Evolutionary conservation across 2,329 filamentous ascomycete genomes (phyloP), one percentile per base, ranked within the genome.

Genomic region (Fusarium pseudograminearum): DNA sequence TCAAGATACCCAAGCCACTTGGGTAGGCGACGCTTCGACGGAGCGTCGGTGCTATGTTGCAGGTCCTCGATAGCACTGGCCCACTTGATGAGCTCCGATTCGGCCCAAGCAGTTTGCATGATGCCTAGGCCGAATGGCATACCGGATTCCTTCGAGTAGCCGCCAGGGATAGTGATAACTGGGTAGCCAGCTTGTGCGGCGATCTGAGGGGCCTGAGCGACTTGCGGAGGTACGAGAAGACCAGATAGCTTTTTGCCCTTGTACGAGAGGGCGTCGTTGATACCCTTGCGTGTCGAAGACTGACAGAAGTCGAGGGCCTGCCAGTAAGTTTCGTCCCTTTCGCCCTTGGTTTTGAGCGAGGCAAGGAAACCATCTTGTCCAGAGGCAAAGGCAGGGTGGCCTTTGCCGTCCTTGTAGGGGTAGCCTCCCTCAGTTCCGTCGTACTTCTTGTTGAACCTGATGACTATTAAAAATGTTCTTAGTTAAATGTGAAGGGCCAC

Each of bases 111-210:
- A 2, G 88, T 90, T 54, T 88, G 81, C 77, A 83, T 78, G 77
- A 91, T 80, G 0, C 83, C 87, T 28, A 91, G 76, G 2, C 88
- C 88, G 66, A 88, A 89, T 0, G 87, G 87, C 86, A 90, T 89
- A 9, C 87, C 86, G 4, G 78, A 80, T 5, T 83, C 85, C 15
- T 76, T 79, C 68, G 86, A 82, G 8, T 88, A 80, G 2, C 89
- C 89, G 1, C 85, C 89, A 0, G 91, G 91, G 2, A 94, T 76
- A 0, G 91, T 92, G 52, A 93, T 83, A 74, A 92, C 84, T 0
- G 91, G 91, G 74, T 93, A 94, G 0, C 91, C 91, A 7, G 91
- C 92, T 78, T 93, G 90, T 0, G 92, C 91, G 1, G 90, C 89
- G 62, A 92, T 86, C 78, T 92, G 88, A 66, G 88, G 88, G 6